A percentile compares a stretch with the other conserved stretches of the same genome.
Conservation (phyloP, 208 protist species). For the Trypanosoma brucei region DNA sequence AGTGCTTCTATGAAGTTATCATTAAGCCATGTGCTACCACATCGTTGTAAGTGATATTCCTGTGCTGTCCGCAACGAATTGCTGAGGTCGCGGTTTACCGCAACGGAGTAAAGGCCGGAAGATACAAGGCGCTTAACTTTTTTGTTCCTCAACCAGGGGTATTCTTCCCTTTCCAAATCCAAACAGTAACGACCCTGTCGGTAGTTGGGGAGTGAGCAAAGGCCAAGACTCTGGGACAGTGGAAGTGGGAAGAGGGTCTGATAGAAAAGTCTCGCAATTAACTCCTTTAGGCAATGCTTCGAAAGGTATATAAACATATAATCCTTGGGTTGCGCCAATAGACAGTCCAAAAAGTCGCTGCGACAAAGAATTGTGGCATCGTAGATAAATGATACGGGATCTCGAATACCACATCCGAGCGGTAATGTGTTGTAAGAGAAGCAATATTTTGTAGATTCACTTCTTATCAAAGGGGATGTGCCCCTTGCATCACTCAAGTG, state of each 20-base stretch:
- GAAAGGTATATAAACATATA: constrained; percentile 30
- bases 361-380: constrained; percentile 25
- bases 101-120: constrained; percentile 32
- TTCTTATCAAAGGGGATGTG: too few relatives aligned
- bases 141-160: constrained; percentile 38
- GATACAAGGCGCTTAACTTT: constrained; percentile 41
- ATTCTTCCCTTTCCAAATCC: constrained; percentile 31
- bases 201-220: constrained; percentile 12
- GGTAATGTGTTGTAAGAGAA: neutral
- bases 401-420: neutral
- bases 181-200: constrained; percentile 21
- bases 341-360: constrained; percentile 43
- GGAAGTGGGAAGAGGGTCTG: constrained; percentile 62
- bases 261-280: constrained; percentile 38
- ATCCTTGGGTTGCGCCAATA: constrained; percentile 24
- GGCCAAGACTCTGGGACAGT: neutral
- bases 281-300: constrained; percentile 12
- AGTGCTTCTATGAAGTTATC: constrained; percentile 19
- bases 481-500: neutral
- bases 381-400: constrained; percentile 2
- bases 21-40: constrained; percentile 36
- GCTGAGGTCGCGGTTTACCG: constrained; percentile 38
- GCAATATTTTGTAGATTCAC: too few relatives aligned
- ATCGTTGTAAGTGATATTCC: constrained; percentile 33
- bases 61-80: constrained; percentile 28